Conservation (phyloP, 768 basidiomycete genomes). For the Lactarius deliciosus region DNA sequence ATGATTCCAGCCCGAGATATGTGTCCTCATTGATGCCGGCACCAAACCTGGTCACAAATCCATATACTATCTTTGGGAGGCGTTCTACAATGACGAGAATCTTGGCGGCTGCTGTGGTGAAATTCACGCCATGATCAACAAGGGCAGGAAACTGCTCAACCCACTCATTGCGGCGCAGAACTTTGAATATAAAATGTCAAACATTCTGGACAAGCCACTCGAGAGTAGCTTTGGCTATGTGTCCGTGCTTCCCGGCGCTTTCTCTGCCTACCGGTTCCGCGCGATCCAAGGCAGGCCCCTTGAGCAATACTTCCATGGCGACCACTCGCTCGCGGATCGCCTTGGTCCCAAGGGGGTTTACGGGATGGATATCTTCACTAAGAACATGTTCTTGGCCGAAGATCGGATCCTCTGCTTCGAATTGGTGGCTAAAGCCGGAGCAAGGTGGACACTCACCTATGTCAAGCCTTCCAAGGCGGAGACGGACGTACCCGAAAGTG, state of each 20-base stretch:
- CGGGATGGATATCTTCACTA: conserved; percentile 96
- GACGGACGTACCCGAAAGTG: conserved; percentile 94
- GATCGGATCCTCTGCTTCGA: conserved; percentile 98
- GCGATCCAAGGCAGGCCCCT: conserved; percentile 89
- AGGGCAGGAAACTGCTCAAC: conserved; percentile 87
- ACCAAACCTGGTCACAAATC: conserved; percentile 97
- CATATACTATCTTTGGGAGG: conserved; percentile 94
- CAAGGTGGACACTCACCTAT: conserved; percentile 86
- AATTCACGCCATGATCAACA: conserved; percentile 96
- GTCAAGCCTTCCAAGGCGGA: conserved; percentile 97
- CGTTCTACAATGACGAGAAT: conserved; percentile 76
- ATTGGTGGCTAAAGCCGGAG: conserved; percentile 85
- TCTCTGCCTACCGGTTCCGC: conserved; percentile 93
- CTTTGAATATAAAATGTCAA: conserved; percentile 98
- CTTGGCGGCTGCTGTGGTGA: conserved; percentile 91
- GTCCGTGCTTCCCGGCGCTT: conserved; percentile 93
- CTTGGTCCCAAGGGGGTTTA: conserved; percentile 92
- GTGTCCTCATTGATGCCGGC: conserved; percentile 91
- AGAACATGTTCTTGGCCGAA: conserved; percentile 89
- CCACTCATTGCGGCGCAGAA: conserved; percentile 94
- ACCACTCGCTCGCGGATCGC: conserved; percentile 87
- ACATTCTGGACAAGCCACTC: conserved; percentile 93
- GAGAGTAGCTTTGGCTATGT: conserved; percentile 97
- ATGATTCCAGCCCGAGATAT: conserved; percentile 72
- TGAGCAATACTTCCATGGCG: conserved; percentile 85